Evolutionary conservation across 305 asterid genomes (phyloP), one percentile per base, ranked within the genome.

Genomic region (Fraxinus angustifolia): DNA sequence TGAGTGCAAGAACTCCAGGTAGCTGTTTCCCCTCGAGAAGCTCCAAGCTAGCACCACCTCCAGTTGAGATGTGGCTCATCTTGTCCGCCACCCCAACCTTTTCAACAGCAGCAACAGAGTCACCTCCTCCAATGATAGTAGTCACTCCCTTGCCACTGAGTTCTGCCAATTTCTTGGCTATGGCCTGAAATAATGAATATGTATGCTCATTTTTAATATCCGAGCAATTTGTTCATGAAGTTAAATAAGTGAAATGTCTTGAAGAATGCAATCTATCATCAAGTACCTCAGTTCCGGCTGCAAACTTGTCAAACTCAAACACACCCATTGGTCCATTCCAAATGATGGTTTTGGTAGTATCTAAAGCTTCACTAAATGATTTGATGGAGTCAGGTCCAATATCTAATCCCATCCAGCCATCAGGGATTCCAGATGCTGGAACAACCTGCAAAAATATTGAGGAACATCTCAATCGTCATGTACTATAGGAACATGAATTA

Each of bases 271-370:
- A 14, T 48, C 82, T 73, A 28, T n/a, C 17, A 50, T 17, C 23
- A 53, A 40, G 7, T 87, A 93, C 97, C 97, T 91, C 98, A 23
- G 98, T 94, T 84, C 98, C 98, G 5, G 92, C 88, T 21, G 98
- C 98, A 86, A 94, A 94, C 85, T 94, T 89, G 58, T 92, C 96
- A 16, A 92, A 92, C 85, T 94, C 98, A 75, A 94, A 94, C 23
- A 93, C 98, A 53, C 98, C 98, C 98, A 94, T 94, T 0, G 98
- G 97, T 23, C 98, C 98, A 53, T 94, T 94, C 97, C 98, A 94
- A 81, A 94, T 94, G 35, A 94, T 45, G 17, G 97, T 92, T 83
- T 91, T 86, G 71, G 97, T 94, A 77, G 92, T 79, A 67, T 92
- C 96, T 81, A 94, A 78, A 74, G 91, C 90, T 75, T 87, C 92